Evolutionary conservation across 2,329 filamentous ascomycete species (phyloP).

Genomic region (Xylariaceae sp.): DNA sequence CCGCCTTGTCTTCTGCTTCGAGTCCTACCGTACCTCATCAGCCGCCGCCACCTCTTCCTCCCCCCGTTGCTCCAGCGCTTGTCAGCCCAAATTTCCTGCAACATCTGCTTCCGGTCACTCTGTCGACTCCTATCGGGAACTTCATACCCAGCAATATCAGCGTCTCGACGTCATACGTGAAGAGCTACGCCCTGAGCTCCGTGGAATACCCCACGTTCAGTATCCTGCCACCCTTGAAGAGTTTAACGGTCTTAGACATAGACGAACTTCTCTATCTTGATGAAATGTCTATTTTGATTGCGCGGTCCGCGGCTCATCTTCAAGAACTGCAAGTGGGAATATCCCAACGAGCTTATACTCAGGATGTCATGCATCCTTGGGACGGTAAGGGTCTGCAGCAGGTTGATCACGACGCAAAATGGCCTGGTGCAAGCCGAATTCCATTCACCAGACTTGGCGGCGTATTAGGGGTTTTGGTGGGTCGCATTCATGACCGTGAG

Average conservation of each 20-base stretch:
- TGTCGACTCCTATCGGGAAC: conserved; percentile 20
- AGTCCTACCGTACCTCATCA: conserved; percentile 20
- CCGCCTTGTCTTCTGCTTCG: conserved; percentile 33
- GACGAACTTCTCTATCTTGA: conserved; percentile 79
- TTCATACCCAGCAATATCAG: conserved; percentile 28
- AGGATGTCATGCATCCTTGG: conserved; percentile 57
- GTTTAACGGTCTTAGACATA: conserved; percentile 71
- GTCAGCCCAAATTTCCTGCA: conserved; percentile 18
- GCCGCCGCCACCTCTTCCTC: conserved; percentile 19
- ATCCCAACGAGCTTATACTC: conserved; percentile 42
- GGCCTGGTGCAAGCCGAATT: conserved; percentile 53
- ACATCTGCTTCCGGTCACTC: conserved; percentile 13
- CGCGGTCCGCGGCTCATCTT: conserved; percentile 60
- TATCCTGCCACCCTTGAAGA: conserved; percentile 67
- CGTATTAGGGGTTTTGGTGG: conserved; percentile 62
- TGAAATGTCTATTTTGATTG: conserved; percentile 73
- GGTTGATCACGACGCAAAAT: conserved; percentile 53
- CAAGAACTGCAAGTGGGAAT: conserved; percentile 71
- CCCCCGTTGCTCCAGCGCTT: neutral
- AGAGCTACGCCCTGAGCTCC: conserved; percentile 47
- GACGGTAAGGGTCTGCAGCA: conserved; percentile 58
- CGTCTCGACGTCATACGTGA: conserved; percentile 35
- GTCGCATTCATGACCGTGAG: conserved; percentile 59
- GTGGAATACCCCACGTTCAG: conserved; percentile 79
- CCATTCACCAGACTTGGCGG: conserved; percentile 62